Conservation (phyloP, 2,329 filamentous ascomycete species). For the Cercospora beticola region DNA sequence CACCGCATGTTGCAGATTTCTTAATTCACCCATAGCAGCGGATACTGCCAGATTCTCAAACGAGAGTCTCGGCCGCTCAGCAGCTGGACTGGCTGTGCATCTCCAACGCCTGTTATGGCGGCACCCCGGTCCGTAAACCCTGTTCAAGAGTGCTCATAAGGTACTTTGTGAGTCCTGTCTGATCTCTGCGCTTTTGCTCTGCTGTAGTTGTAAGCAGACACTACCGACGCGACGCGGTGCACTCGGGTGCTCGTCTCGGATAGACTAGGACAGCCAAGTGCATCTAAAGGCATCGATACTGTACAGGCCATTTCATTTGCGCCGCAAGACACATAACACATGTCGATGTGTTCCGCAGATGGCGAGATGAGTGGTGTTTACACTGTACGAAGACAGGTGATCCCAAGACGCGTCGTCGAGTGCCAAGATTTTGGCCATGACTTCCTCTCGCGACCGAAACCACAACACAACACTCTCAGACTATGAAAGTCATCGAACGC, state of each 20-base stretch:
- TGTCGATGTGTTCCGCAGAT: background rate
- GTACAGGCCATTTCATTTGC: background rate
- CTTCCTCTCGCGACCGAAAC: background rate
- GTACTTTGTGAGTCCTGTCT: background rate
- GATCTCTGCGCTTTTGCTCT: background rate
- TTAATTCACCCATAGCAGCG: background rate
- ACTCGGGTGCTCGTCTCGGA: background rate
- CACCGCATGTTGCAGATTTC: background rate
- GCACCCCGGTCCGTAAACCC: background rate
- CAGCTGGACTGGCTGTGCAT: background rate
- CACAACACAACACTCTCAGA: background rate
- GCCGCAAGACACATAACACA: background rate
- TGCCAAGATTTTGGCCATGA: background rate
- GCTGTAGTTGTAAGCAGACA: background rate
- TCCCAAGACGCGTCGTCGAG: background rate
- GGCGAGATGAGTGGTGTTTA: background rate
- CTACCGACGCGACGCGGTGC: background rate
- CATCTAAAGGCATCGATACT: background rate
- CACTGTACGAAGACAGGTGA: background rate
- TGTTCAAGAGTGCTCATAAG: background rate
- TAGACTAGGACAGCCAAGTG: background rate
- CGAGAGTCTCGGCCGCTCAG: background rate
- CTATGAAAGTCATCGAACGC: background rate
- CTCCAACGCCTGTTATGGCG: background rate
- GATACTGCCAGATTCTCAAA: background rate